These are phyloP conservation scores for Calamus simplicifolius DNA, from an alignment of 176 grass and related monocot species.

Conservation along the genomic window DNA sequence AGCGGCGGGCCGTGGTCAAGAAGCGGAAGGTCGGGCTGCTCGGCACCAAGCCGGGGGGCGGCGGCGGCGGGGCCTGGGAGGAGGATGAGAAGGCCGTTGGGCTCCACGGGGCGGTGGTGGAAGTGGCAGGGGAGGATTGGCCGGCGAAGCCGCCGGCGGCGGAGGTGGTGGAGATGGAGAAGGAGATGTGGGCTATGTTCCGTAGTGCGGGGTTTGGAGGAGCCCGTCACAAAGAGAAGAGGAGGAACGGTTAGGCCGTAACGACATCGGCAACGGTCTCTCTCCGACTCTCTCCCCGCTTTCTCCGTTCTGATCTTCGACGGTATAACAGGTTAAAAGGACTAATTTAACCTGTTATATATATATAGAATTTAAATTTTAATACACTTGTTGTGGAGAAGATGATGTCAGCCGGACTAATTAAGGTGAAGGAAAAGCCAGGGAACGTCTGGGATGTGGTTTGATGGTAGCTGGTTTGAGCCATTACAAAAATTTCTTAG, in stretches of 20 bases:
- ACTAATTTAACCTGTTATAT: too few species aligned
- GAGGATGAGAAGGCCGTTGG: background rate
- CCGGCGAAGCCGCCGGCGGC: background rate
- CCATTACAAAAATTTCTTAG: too few species aligned
- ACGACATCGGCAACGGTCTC: background rate
- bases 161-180: slow-evolving; percentile 4
- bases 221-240: slow-evolving; percentile 11
- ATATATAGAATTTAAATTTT: too few species aligned
- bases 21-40: background rate
- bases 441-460: too few species aligned
- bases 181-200: slow-evolving; percentile 7
- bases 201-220: slow-evolving; percentile 7
- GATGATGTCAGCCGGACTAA: too few species aligned
- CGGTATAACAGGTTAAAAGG: too few species aligned
- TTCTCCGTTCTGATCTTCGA: background rate
- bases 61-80: background rate
- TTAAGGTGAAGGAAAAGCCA: too few species aligned
- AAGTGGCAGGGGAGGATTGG: background rate
- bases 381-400: too few species aligned
- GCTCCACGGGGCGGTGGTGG: too few species aligned
- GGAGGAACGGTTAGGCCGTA: background rate
- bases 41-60: background rate
- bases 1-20: background rate
- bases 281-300: background rate
- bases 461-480: too few species aligned